Evolutionary conservation across 345 rosid species (phyloP).

Genomic region (Murraya koenigii): DNA sequence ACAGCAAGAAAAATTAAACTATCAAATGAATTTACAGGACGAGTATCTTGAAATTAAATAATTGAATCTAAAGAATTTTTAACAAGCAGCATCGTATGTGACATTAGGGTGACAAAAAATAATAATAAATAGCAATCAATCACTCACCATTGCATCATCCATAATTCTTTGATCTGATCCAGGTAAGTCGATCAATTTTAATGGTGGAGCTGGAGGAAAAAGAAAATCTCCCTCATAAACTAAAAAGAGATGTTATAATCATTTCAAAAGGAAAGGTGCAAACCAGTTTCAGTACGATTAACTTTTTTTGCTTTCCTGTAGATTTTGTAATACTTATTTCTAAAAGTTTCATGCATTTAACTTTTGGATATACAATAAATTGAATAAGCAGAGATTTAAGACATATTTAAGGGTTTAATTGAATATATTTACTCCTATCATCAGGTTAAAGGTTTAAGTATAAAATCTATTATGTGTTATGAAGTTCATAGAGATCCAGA

Average conservation of each 20-base stretch:
- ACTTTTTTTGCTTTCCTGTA: not conserved
- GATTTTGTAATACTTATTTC: not conserved
- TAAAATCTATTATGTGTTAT: not conserved
- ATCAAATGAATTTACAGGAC: slow-evolving; percentile 17
- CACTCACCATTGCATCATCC: slow-evolving; percentile 82
- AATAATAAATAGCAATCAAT: not conserved
- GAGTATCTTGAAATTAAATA: slow-evolving; percentile 4
- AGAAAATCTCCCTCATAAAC: not conserved
- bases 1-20: slow-evolving; percentile 11
- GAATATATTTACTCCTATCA: not conserved
- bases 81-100: not conserved
- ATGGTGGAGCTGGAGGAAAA: slow-evolving; percentile 74
- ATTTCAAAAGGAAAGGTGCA: not conserved
- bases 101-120: not conserved
- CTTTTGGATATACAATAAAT: not conserved
- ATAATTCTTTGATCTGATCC: slow-evolving; percentile 96
- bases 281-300: not conserved
- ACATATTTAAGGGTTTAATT: not conserved
- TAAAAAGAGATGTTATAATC: not conserved
- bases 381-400: not conserved
- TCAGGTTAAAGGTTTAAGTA: not conserved
- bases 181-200: slow-evolving; percentile 92
- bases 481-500: not conserved
- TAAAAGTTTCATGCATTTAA: not conserved
- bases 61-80: not conserved